phyloP scores from a whole-genome alignment of 495 filamentous ascomycete genomes.

The Cudoniella acicularis region DNA sequence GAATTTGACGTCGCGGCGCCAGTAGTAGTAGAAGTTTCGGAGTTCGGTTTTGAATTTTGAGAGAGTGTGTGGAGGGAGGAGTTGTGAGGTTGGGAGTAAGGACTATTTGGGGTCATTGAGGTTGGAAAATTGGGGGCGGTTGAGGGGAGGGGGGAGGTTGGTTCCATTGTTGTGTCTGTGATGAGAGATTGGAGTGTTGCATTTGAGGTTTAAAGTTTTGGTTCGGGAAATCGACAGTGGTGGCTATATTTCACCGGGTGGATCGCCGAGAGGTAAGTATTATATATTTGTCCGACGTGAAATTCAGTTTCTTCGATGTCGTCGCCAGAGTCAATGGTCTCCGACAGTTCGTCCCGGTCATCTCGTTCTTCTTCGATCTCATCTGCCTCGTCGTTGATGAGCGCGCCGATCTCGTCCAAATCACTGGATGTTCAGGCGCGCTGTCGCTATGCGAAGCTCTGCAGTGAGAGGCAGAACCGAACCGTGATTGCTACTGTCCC shows the following conservation, averaged over 20 bases:
- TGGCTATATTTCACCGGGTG: no score
- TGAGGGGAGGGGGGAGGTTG: no score
- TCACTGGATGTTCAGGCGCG: slow-evolving; percentile 75
- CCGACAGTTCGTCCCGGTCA: slow-evolving; percentile 66
- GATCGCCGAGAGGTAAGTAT: no score
- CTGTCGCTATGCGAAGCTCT: slow-evolving; percentile 68
- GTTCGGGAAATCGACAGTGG: no score
- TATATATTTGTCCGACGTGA: no score
- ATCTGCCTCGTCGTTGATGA: slow-evolving; percentile 61
- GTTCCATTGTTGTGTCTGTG: no score
- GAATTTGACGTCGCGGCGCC: background rate
- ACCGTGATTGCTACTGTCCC: slow-evolving; percentile 48
- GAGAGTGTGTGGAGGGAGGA: no score
- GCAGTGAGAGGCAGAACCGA: slow-evolving; percentile 46
- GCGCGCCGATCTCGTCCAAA: slow-evolving; percentile 61
- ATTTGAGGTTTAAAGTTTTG: no score
- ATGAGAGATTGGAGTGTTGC: no score
- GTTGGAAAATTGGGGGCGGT: no score
- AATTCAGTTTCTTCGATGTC: slow-evolving; percentile 73
- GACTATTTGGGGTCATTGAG: no score
- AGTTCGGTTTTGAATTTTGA: background rate
- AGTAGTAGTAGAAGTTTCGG: background rate
- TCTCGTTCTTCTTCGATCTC: slow-evolving; percentile 74
- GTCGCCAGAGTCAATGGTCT: slow-evolving; percentile 89
- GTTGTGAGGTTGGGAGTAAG: no score